A percentile compares a stretch with the other conserved stretches of the same genome.
These are phyloP conservation scores for Pulveroboletus ravenelii DNA, from an alignment of 768 basidiomycete species.

Conservation along the genomic window DNA sequence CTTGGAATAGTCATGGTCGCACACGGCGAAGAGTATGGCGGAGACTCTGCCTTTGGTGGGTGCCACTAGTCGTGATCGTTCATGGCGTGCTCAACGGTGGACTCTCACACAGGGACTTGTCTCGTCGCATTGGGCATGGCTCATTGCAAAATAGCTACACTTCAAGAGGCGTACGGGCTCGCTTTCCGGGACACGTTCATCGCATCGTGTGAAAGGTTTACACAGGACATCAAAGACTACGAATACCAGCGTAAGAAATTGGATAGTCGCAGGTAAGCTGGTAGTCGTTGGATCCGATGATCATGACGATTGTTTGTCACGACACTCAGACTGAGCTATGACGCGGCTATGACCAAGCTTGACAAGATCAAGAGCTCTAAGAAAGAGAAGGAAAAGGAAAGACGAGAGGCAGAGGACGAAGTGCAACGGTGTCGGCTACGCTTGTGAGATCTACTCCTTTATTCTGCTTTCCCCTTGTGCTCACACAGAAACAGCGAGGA, in stretches of 20 bases:
- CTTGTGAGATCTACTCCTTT: slow-evolving; percentile 50
- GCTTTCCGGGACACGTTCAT: slow-evolving; percentile 73
- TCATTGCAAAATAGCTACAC: slow-evolving; percentile 77
- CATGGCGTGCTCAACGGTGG: neutral
- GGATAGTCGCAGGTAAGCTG: slow-evolving; percentile 69
- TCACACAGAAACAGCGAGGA: slow-evolving; percentile 59
- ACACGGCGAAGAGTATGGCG: slow-evolving; percentile 78
- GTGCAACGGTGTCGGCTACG: slow-evolving; percentile 63
- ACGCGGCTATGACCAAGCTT: slow-evolving; percentile 66
- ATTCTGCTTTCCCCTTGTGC: slow-evolving; percentile 1
- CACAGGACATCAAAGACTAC: slow-evolving; percentile 79
- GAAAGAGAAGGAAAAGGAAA: slow-evolving; percentile 78
- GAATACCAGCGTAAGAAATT: slow-evolving; percentile 78
- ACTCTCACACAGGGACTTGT: slow-evolving; percentile 49
- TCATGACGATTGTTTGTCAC: neutral
- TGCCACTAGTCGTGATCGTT: slow-evolving; percentile 7
- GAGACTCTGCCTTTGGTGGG: slow-evolving; percentile 68
- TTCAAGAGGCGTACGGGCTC: slow-evolving; percentile 78
- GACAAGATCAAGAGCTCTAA: slow-evolving; percentile 67
- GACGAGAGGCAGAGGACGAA: slow-evolving; percentile 76
- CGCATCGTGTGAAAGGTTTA: slow-evolving; percentile 56
- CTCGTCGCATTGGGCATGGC: slow-evolving; percentile 75
- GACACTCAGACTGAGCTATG: slow-evolving; percentile 59
- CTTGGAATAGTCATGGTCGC: slow-evolving; percentile 84
- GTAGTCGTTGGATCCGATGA: neutral